Base-by-base conservation (phyloP, 148 eudicot genomes). In the Rhododendron henanense region DNA sequence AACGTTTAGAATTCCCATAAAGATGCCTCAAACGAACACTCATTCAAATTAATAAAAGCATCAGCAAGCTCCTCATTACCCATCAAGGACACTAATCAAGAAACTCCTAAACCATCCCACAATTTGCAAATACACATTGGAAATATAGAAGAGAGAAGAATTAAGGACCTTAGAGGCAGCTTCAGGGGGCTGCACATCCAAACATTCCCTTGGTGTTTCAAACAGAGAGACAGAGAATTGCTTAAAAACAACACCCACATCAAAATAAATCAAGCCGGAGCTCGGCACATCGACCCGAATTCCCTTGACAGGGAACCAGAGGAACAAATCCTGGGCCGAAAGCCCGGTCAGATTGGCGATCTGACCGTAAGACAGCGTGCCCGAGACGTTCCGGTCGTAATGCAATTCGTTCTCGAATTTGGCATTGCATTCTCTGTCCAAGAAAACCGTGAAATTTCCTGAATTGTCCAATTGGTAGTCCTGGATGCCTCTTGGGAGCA, bases 191-290 rank as follows among this genome's bases (percentile, higher is more conserved):
- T 87, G 55, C 50, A 85, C 93, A 65, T 95, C 95, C 51, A 88
- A 47, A 87, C 98, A 96, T 13, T 93, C 96, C 3, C 90, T 86
- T 0, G 97, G 99, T 0, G 90, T 89, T 73, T 96, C 99, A 15
- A 96, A 96, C 51, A 90, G 83, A 4, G 99, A 96, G 3, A 93
- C 23, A 10, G 98, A 92, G 78, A 95, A 95, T 81, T 96, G 96
- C 87, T 96, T 96, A 28, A 79, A 89, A 81, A 96, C 99, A 80
- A 95, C 99, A 19, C 97, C 99, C 19, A 95, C 96, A 76, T 96
- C 97, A n/a, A 96, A 96, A 80, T 96, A 94, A 85, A 96, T 95
- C 83, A 95, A 82, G 5, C 99, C 98, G 14, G 98, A 93, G 75
- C 95, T 95, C 0, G 99, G 98, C 2, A 95, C 79, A 84, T 95